Percentiles rank a stretch among this genome's conserved stretches.
phyloP scores from a whole-genome alignment of 768 basidiomycete species.

The Tephrocybe sp. region DNA sequence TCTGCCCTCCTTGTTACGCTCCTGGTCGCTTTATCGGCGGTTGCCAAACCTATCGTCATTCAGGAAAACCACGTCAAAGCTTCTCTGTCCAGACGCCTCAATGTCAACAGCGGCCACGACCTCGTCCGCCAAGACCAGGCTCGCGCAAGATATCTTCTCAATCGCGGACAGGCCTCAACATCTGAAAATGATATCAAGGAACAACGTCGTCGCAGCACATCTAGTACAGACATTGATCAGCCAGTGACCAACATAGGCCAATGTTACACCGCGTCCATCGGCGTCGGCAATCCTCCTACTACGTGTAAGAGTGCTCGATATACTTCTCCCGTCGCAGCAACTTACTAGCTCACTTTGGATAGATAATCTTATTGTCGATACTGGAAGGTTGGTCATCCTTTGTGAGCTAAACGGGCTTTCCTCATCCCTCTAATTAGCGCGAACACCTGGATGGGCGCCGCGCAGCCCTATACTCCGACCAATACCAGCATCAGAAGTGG shows the following conservation, averaged over 20 bases:
- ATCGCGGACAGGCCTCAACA: no score
- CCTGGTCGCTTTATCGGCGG: slow-evolving; percentile 44
- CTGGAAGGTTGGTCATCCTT: slow-evolving; percentile 53
- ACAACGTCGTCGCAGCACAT: no score
- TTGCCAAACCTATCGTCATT: slow-evolving; percentile 43
- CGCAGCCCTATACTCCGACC: no score
- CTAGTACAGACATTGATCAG: slow-evolving; percentile 40
- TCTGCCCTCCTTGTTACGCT: slow-evolving; percentile 41
- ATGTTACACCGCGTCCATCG: slow-evolving; percentile 47
- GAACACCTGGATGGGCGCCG: no score
- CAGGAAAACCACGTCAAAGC: slow-evolving; percentile 41
- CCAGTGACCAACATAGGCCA: slow-evolving; percentile 33
- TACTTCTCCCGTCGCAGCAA: neutral
- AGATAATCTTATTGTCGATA: slow-evolving; percentile 61
- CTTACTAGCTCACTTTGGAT: slow-evolving; percentile 1
- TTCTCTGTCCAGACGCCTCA: slow-evolving; percentile 54
- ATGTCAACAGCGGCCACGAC: slow-evolving; percentile 45
- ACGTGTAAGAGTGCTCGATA: slow-evolving; percentile 34
- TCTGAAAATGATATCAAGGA: no score
- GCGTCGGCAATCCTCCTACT: slow-evolving; percentile 55
- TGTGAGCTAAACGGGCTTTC: no score
- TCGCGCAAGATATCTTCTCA: slow-evolving; percentile 44
- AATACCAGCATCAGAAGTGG: no score
- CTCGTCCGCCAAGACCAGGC: slow-evolving; percentile 50
- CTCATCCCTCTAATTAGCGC: no score